Conservation (phyloP, 2,329 filamentous ascomycete species). For the Salinomyces thailandicus region DNA sequence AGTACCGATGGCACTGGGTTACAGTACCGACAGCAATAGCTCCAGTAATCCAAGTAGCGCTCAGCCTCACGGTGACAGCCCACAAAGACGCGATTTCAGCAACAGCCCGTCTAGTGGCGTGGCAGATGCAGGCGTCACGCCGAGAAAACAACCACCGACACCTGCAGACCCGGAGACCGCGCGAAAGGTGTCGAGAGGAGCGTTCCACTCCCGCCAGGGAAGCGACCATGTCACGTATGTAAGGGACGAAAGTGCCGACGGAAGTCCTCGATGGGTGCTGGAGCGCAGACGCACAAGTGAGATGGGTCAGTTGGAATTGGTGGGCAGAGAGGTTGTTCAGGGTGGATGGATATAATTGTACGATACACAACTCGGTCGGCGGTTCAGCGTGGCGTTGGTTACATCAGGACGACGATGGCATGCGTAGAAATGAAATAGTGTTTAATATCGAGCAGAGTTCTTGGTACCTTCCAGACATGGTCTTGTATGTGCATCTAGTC, state of each 20-base stretch:
- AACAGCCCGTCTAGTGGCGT: conserved; percentile 1
- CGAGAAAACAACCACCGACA: conserved; percentile 6
- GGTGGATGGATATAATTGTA: conserved; percentile 36
- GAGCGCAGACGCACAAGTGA: conserved; percentile 58
- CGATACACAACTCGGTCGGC: no score
- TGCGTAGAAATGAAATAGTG: no score
- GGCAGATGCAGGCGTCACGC: conserved; percentile 12
- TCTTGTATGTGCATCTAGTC: no score
- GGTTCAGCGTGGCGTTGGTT: no score
- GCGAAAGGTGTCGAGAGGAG: conserved; percentile 1
- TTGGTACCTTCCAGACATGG: no score
- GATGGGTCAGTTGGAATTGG: conserved; percentile 53
- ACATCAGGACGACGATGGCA: no score
- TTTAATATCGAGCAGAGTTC: no score
- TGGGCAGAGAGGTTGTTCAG: conserved; percentile 54
- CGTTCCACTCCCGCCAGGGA: conserved; percentile 25
- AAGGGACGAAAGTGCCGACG: conserved; percentile 48
- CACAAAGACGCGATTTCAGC: conserved; percentile 1
- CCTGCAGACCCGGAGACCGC: not conserved
- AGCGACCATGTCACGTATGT: conserved; percentile 61
- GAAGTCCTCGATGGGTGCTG: conserved; percentile 54
- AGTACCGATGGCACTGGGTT: conserved; percentile 17
- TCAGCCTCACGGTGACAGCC: not conserved
- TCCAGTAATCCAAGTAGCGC: conserved; percentile 7
- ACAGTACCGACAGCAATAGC: conserved; percentile 14